phyloP scores from a whole-genome alignment of 495 filamentous ascomycete species.

The Aspergillus funiculosus region DNA sequence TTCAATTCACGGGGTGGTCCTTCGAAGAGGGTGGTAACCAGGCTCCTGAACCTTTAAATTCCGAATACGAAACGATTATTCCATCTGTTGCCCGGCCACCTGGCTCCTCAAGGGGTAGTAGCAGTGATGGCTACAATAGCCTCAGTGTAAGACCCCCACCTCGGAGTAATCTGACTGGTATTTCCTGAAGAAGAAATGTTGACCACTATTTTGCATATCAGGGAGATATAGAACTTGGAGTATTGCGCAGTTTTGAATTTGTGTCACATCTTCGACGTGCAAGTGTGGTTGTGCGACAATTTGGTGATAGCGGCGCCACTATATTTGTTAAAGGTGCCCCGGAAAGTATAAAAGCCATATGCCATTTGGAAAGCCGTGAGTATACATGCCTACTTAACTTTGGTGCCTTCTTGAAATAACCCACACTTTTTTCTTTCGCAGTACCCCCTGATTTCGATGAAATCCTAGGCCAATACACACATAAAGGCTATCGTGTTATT shows the following conservation, averaged over 20 bases:
- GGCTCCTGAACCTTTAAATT: slow-evolving; percentile 47
- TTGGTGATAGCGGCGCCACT: slow-evolving; percentile 69
- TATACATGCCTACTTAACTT: slow-evolving; percentile 10
- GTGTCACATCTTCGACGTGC: slow-evolving; percentile 91
- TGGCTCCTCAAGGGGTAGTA: background rate
- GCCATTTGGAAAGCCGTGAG: slow-evolving; percentile 70
- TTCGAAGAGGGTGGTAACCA: slow-evolving; percentile 72
- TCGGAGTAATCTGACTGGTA: background rate
- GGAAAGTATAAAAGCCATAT: slow-evolving; percentile 93
- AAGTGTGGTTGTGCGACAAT: slow-evolving; percentile 85
- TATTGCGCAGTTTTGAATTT: slow-evolving; percentile 89
- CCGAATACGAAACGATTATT: slow-evolving; percentile 57
- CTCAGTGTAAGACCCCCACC: slow-evolving; percentile 24
- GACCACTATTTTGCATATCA: slow-evolving; percentile 13
- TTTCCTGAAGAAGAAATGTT: background rate
- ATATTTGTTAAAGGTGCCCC: slow-evolving; percentile 96
- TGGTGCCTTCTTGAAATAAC: slow-evolving; percentile 11
- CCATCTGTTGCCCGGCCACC: slow-evolving; percentile 86
- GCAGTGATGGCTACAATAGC: slow-evolving; percentile 12
- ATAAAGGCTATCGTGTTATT: slow-evolving; percentile 95
- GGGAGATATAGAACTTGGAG: slow-evolving; percentile 67
- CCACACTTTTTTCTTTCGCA: slow-evolving; percentile 24
- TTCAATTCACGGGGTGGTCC: slow-evolving; percentile 91
- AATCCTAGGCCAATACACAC: slow-evolving; percentile 80
- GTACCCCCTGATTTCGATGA: slow-evolving; percentile 89